Conservation (phyloP, 2,329 filamentous ascomycete genomes). For the Stagonosporopsis cucurbitacearum region DNA sequence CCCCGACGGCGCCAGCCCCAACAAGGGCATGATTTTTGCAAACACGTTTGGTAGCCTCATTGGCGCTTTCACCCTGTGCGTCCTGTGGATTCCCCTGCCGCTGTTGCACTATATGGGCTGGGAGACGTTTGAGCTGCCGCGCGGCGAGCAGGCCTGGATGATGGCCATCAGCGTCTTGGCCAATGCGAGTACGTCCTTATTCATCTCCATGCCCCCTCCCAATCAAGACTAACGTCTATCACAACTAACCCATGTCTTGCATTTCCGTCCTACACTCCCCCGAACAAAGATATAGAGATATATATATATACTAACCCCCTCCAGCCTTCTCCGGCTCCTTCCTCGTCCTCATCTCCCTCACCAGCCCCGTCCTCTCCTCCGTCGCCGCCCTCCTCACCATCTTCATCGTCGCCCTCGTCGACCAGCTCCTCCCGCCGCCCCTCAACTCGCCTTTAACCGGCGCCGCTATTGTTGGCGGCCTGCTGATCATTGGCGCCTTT, state of each 20-base stretch:
- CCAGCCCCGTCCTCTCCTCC: slow-evolving; percentile 87
- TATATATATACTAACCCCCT: not conserved
- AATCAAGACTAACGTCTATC: no score
- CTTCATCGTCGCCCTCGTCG: slow-evolving; percentile 91
- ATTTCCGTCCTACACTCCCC: no score
- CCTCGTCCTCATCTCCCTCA: slow-evolving; percentile 89
- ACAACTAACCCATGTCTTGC: no score
- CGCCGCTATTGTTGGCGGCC: slow-evolving; percentile 80
- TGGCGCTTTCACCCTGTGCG: slow-evolving; percentile 80
- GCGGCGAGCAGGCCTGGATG: slow-evolving; percentile 78
- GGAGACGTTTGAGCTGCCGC: slow-evolving; percentile 83
- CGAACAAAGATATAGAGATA: no score
- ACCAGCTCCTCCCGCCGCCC: slow-evolving; percentile 77
- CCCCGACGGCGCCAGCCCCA: slow-evolving; percentile 82
- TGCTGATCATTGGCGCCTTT: slow-evolving; percentile 88
- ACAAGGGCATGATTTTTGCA: slow-evolving; percentile 94
- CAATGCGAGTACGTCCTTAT: slow-evolving; percentile 78
- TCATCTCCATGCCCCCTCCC: not conserved
- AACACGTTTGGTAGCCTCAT: slow-evolving; percentile 91
- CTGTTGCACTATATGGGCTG: slow-evolving; percentile 78
- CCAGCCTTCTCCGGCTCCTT: slow-evolving; percentile 86
- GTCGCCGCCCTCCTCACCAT: slow-evolving; percentile 95
- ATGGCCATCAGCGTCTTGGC: slow-evolving; percentile 80
- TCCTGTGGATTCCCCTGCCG: slow-evolving; percentile 92
- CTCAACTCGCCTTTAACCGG: slow-evolving; percentile 74